A percentile compares a stretch with the other conserved stretches of the same genome.
Evolutionary conservation across 2,329 filamentous ascomycete species (phyloP).

Genomic region (Talaromyces rugulosus): DNA sequence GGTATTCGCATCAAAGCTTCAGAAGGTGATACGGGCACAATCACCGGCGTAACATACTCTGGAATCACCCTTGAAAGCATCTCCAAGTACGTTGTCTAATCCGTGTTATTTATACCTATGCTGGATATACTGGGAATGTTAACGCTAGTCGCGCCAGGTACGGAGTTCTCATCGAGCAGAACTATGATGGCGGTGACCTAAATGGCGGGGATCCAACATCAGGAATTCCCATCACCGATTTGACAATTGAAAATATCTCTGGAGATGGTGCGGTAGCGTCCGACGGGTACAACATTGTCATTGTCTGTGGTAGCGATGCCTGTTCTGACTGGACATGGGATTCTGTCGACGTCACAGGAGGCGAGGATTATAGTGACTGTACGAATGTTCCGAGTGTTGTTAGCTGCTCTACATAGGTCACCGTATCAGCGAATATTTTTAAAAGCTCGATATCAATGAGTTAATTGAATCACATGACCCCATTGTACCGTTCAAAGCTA

Average conservation of each 20-base stretch:
- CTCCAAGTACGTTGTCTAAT: conserved; percentile 1
- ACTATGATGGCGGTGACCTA: conserved; percentile 47
- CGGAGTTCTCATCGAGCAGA: conserved; percentile 55
- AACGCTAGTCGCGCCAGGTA: conserved; percentile 17
- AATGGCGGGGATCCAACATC: conserved; percentile 32
- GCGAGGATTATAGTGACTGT: conserved; percentile 42
- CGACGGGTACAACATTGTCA: conserved; percentile 43
- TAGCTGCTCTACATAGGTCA: conserved; percentile 21
- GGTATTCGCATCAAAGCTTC: conserved; percentile 59
- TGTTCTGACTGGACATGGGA: conserved; percentile 54
- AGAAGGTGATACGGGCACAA: conserved; percentile 48
- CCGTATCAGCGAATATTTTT: background rate
- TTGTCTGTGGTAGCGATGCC: conserved; percentile 52
- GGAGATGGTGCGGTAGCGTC: conserved; percentile 27
- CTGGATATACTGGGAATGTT: background rate
- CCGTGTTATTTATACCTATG: background rate
- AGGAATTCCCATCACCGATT: conserved; percentile 19
- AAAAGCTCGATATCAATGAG: background rate
- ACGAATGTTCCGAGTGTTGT: conserved; percentile 36
- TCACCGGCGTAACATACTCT: conserved; percentile 44
- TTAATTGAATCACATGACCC: background rate
- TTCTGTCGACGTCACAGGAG: conserved; percentile 49
- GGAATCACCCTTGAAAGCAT: conserved; percentile 47
- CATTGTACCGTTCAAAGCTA: too few species aligned
- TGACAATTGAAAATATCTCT: conserved; percentile 33